Conservation (phyloP, 1,139 yeast species). For the Pichia terricola region DNA sequence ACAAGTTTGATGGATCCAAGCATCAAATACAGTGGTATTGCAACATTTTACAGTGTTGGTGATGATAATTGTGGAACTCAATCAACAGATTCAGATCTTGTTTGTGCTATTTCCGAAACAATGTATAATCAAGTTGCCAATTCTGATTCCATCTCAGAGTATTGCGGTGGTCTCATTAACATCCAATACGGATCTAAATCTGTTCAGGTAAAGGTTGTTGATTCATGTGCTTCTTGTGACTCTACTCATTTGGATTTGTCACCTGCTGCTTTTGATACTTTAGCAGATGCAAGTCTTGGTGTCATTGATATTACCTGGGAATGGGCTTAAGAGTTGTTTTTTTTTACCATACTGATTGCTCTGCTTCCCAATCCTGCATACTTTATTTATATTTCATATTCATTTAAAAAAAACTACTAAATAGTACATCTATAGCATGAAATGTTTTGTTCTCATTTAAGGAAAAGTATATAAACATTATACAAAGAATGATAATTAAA, state of each 20-base stretch:
- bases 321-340: constrained; percentile 23
- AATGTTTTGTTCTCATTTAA: no score
- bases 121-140: constrained; percentile 22
- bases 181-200: constrained; percentile 35
- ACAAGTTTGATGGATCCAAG: constrained; percentile 2
- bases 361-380: no score
- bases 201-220: constrained; percentile 43
- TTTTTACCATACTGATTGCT: not conserved
- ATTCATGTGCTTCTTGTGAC: constrained; percentile 44
- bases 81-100: constrained; percentile 23
- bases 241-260: constrained; percentile 41
- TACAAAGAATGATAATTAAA: no score
- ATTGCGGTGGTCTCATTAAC: constrained; percentile 41
- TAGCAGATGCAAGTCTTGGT: constrained; percentile 40
- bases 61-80: constrained; percentile 28
- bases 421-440: no score
- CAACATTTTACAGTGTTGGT: constrained; percentile 26
- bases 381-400: no score
- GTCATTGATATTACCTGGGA: constrained; percentile 39
- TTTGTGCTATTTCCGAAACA: constrained; percentile 26
- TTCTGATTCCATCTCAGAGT: constrained; percentile 26
- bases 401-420: no score
- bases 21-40: constrained; percentile 25
- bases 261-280: constrained; percentile 40
- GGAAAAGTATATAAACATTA: no score